Evolutionary conservation across 2,329 filamentous ascomycete genomes (phyloP).

Genomic region (Colletotrichum echinochloae): DNA sequence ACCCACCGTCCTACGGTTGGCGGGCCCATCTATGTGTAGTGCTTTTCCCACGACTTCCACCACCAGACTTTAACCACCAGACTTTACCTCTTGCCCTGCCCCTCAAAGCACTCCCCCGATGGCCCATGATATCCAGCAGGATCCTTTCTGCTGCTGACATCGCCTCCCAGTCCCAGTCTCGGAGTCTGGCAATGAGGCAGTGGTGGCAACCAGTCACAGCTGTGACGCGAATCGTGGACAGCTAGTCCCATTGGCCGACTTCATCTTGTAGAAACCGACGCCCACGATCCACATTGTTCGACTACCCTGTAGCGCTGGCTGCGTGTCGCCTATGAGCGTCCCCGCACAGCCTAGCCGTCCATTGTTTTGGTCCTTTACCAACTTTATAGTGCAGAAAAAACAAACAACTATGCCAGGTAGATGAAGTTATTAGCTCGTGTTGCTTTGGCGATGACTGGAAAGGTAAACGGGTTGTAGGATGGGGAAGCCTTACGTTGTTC

Average conservation of each 20-base stretch:
- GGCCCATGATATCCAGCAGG: slow-evolving; percentile 22
- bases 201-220: slow-evolving; percentile 11
- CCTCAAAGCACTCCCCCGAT: slow-evolving; percentile 25
- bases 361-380: neutral
- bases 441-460: neutral
- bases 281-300: slow-evolving; percentile 1
- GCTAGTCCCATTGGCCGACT: slow-evolving; percentile 3
- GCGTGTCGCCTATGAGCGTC: slow-evolving; percentile 7
- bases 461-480: neutral
- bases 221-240: neutral
- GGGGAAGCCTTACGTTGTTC: slow-evolving; percentile 85
- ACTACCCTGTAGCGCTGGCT: slow-evolving; percentile 17
- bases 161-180: slow-evolving; percentile 4
- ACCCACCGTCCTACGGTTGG: slow-evolving; percentile 16
- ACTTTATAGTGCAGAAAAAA: slow-evolving; percentile 79
- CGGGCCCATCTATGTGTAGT: slow-evolving; percentile 35
- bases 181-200: slow-evolving; percentile 12
- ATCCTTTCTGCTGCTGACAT: slow-evolving; percentile 12
- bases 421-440: neutral
- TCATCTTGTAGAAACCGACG: neutral
- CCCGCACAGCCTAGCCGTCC: slow-evolving; percentile 1
- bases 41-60: slow-evolving; percentile 29
- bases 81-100: neutral
- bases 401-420: slow-evolving; percentile 70
- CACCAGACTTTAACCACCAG: neutral